Base-by-base conservation (phyloP, 257 asterid genomes). In the Plantago major region DNA sequence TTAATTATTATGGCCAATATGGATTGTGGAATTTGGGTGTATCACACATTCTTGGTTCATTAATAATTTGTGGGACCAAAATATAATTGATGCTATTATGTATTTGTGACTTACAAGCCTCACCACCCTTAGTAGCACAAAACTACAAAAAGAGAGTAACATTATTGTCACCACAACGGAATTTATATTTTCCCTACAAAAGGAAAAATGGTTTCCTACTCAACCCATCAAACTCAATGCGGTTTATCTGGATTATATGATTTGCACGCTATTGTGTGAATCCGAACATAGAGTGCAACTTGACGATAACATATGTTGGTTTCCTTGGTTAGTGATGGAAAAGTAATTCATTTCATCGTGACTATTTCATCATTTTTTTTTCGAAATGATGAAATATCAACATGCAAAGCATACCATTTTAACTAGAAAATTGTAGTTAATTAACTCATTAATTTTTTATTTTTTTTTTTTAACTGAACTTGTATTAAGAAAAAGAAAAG, bases 21-120 rank as follows among this genome's bases (percentile, higher is more conserved):
- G 18, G 16, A 43, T 58, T 51, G 64, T 58, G 60, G 66, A 56
- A 53, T 19, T 68, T 67, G 66, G 63, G 67, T 68, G 78, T 55
- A 65, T 42, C 77, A 56, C 67, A 65, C 71, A 58, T 65, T 58
- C 57, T 38, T 55, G 42, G 16, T 40, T 59, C 55, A 67, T 71
- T 18, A 30, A 51, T 73, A 42, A 30, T 58, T 68, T 38, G 52
- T 60, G 70, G 66, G 63, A 17, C 61, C 72, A 55, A 12, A 49
- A 14, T 16, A 64, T 26, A 42, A 57, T 60, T 51, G 56, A 42
- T 52, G 47, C 33, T 54, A 69, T 30, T 62, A 40, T 59, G 19
- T 57, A n/a, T 40, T 57, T 40, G 22, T n/a, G 26, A n/a, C 48
- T 57, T 42, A 57, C 48, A 57, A 15, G 38, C 15, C 56, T 50